Percentiles rank a stretch among this genome's conserved stretches.
phyloP scores from a whole-genome alignment of 2,329 filamentous ascomycete species.

The Colletotrichum musae region DNA sequence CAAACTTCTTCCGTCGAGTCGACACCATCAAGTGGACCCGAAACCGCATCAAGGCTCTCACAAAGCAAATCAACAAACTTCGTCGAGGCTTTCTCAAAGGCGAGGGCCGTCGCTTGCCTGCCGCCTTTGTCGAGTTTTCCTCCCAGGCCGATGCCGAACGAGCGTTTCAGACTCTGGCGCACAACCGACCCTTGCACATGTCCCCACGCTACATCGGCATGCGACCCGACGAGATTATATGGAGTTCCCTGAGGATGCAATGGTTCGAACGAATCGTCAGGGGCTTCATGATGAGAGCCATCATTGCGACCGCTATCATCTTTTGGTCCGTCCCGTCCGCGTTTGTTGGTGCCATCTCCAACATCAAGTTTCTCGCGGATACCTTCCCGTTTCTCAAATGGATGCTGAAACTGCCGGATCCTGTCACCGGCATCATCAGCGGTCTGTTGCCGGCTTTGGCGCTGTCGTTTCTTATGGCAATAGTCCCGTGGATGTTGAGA shows the following conservation, averaged over 20 bases:
- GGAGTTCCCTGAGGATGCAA: constrained; percentile 78
- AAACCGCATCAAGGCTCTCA: constrained; percentile 58
- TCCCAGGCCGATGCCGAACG: constrained; percentile 86
- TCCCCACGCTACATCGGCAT: constrained; percentile 87
- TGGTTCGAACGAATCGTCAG: constrained; percentile 86
- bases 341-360: constrained; percentile 87
- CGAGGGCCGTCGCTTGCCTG: constrained; percentile 70
- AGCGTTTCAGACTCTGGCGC: constrained; percentile 86
- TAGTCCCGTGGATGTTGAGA: constrained; percentile 84
- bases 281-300: constrained; percentile 72
- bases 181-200: constrained; percentile 88
- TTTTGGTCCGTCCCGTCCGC: constrained; percentile 88
- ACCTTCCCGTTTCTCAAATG: constrained; percentile 79
- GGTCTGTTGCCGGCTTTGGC: constrained; percentile 86
- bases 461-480: constrained; percentile 85
- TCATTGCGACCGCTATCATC: constrained; percentile 81
- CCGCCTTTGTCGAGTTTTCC: constrained; percentile 94
- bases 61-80: constrained; percentile 70
- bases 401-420: constrained; percentile 77
- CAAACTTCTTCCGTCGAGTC: constrained; percentile 86
- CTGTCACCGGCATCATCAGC: constrained; percentile 83
- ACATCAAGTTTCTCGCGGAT: constrained; percentile 79
- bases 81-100: constrained; percentile 75
- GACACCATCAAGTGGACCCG: constrained; percentile 96
- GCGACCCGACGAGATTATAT: constrained; percentile 85